Evolutionary conservation across 2,329 filamentous ascomycete species (phyloP), one percentile per base, ranked within the genome.

Genomic region (Byssoonygena ceratinophila): DNA sequence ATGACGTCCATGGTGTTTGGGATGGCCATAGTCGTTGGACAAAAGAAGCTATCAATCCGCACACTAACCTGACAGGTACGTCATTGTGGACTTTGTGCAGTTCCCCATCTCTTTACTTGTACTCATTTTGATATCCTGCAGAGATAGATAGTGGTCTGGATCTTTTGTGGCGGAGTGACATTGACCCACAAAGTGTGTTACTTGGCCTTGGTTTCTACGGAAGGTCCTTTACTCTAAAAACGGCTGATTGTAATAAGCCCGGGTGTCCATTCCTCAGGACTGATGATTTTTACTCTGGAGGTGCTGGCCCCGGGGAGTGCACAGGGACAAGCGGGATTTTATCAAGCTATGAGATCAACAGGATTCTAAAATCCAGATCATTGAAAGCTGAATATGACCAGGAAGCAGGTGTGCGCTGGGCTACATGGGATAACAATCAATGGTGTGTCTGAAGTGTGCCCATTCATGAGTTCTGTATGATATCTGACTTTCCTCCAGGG

Each of bases 171-270:
- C 54, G 62, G 8, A 54, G 52, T 27, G 57, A 57, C 11, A 56
- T 68, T 1, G 53, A 56, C 8, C 58, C 65, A 3, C 23, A 43
- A 0, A 60, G 63, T 36, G 59, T 68, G 16, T 60, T 65, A 18
- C 22, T 69, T 2, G 76, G 75, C 0, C 51, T 76, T 0, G 73
- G 73, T 0, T 68, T 66, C 45, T 78, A 78, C 49, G 74, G 74
- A 0, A 64, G 74, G 4, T 68, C 71, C 1, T 76, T 71, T 43
- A 75, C 68, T 1, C 53, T 62, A 0, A 20, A 49, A 16, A 41
- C 60, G 44, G 46, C 62, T 0, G 23, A 11, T 37, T 60, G 62
- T 47, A 58, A 37, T 20, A 48, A 25, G 11, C 63, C 60, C n/a
- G 54, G 62, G 16, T 62, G 60, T 53, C 55, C 59, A 6, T 63